phyloP scores from a whole-genome alignment of 148 eudicot species.

The Rhododendron griersonianum region DNA sequence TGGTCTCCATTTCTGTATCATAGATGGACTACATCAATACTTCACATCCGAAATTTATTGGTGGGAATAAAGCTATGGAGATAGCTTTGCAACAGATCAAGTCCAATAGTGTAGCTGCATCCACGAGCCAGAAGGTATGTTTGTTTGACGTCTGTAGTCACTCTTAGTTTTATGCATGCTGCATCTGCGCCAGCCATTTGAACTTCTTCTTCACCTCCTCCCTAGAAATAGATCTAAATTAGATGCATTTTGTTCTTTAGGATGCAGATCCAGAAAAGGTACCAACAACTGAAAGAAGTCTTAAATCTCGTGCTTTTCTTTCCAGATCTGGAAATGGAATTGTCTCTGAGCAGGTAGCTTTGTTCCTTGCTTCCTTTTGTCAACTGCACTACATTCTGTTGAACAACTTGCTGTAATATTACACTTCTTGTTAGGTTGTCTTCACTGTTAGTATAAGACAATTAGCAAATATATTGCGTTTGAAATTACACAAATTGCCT shows the following conservation, averaged over 20 bases:
- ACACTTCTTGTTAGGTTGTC: background rate
- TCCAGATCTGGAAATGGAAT: slow-evolving; percentile 68
- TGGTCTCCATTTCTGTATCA: background rate
- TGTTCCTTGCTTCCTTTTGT: background rate
- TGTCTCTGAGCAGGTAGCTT: slow-evolving; percentile 68
- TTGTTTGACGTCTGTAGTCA: background rate
- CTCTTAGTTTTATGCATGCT: background rate
- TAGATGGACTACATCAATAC: slow-evolving; percentile 97
- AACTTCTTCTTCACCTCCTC: background rate
- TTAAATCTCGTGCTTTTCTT: slow-evolving; percentile 74
- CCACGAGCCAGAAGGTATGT: slow-evolving; percentile 61
- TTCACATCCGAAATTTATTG: slow-evolving; percentile 84
- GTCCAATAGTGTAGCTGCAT: slow-evolving; percentile 41
- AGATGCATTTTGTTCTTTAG: slow-evolving; percentile 26
- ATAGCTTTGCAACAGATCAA: slow-evolving; percentile 56
- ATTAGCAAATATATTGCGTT: background rate
- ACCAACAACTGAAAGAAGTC: slow-evolving; percentile 69
- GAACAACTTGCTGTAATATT: background rate
- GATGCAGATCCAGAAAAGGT: slow-evolving; percentile 70
- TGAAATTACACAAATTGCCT: background rate
- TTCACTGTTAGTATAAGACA: background rate
- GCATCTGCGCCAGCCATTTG: background rate
- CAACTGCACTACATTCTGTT: background rate
- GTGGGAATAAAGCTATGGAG: slow-evolving; percentile 91
- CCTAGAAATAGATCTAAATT: background rate